A percentile compares a stretch with the other conserved stretches of the same genome.
Evolutionary conservation across 768 basidiomycete species (phyloP).

Genomic region (Coprinopsis cinerea): DNA sequence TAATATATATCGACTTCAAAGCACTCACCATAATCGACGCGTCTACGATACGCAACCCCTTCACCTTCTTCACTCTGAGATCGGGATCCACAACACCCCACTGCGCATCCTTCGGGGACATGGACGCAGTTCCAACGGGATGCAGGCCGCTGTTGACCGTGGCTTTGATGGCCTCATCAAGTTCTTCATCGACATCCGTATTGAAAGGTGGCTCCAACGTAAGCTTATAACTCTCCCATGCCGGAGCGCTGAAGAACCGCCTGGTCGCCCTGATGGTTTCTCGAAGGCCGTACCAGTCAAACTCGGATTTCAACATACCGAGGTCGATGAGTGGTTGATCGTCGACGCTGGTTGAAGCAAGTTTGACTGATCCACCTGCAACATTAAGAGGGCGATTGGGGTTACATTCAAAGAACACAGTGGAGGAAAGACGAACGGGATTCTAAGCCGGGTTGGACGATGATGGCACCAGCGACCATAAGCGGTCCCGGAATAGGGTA

Average conservation of each 20-base stretch:
- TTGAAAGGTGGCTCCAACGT: constrained; percentile 8
- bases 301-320: constrained; percentile 15
- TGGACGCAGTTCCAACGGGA: constrained; percentile 24
- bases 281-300: constrained; percentile 19
- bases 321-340: constrained; percentile 21
- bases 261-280: constrained; percentile 16
- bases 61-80: constrained; percentile 28
- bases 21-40: constrained; percentile 27
- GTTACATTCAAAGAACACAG: not conserved
- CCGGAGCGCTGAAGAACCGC: constrained; percentile 15
- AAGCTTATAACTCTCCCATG: constrained; percentile 16
- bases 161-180: constrained; percentile 3
- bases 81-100: constrained; percentile 33
- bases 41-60: constrained; percentile 34
- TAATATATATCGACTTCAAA: not conserved
- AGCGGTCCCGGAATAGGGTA: not conserved
- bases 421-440: too few relatives aligned
- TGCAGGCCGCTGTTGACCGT: not conserved
- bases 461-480: not conserved
- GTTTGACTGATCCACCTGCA: not conserved
- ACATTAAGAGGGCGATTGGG: not conserved
- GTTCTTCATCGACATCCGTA: constrained; percentile 1
- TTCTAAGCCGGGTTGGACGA: not conserved
- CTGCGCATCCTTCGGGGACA: constrained; percentile 21
- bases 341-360: constrained; percentile 1